Conservation (phyloP, 768 basidiomycete genomes). For the Asterophora lycoperdoides region DNA sequence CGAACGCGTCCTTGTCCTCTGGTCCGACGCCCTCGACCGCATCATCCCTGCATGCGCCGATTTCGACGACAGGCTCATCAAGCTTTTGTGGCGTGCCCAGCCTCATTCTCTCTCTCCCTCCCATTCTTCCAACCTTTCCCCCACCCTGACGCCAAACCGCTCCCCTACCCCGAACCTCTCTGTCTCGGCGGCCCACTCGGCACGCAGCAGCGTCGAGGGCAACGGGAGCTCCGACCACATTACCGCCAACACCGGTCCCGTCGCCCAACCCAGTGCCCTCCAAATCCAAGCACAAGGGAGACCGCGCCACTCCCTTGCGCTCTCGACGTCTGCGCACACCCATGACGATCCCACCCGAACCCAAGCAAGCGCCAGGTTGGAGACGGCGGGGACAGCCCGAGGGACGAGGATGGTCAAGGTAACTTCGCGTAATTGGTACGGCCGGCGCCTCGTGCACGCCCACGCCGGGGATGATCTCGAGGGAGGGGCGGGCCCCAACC, state of each 20-base stretch:
- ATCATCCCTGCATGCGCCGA: conserved; percentile 73
- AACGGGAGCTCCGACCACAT: conserved; percentile 24
- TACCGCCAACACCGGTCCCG: background rate
- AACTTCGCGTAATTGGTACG: too few species aligned
- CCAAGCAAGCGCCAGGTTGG: too few species aligned
- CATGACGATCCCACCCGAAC: too few species aligned
- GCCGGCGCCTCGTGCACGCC: too few species aligned
- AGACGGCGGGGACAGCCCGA: too few species aligned
- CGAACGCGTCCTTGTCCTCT: conserved; percentile 80
- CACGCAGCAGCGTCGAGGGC: conserved; percentile 17
- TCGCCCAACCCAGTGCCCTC: background rate
- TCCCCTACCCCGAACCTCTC: conserved; percentile 15
- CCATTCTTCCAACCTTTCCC: conserved; percentile 25
- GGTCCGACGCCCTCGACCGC: conserved; percentile 75
- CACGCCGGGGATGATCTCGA: too few species aligned
- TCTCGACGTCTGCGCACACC: too few species aligned
- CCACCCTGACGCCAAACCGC: conserved; percentile 7
- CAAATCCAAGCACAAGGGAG: background rate
- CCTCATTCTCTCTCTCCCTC: conserved; percentile 26
- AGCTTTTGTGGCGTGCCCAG: conserved; percentile 68
- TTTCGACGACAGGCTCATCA: conserved; percentile 75
- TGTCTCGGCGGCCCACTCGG: conserved; percentile 26
- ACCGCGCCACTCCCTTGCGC: conserved; percentile 1
- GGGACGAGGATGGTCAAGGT: too few species aligned
- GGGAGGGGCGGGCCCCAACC: too few species aligned